Conservation (phyloP, 1,139 yeast genomes). For the Blastobotrys serpentis region DNA sequence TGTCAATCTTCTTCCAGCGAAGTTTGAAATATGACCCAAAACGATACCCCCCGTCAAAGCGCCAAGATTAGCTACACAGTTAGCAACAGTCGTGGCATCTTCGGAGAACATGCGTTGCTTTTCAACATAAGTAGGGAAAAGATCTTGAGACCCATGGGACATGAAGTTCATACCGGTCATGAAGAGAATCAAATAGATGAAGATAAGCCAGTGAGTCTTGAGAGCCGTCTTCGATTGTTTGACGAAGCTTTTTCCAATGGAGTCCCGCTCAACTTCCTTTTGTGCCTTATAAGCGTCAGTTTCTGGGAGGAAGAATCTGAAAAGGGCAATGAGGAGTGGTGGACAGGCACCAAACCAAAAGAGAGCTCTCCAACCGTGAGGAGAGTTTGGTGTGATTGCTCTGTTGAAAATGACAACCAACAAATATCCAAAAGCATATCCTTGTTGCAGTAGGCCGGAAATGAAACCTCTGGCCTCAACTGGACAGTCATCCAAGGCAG, state of each 20-base stretch:
- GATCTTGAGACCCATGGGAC: conserved; percentile 74
- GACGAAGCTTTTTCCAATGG: conserved; percentile 28
- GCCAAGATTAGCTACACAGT: conserved; percentile 68
- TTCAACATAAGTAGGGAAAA: conserved; percentile 63
- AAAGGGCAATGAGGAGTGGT: conserved; percentile 54
- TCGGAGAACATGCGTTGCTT: conserved; percentile 51
- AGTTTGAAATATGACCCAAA: conserved; percentile 60
- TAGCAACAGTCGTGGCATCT: conserved; percentile 62
- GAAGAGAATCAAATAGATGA: conserved; percentile 52
- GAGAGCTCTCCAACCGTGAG: conserved; percentile 69
- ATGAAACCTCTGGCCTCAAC: conserved; percentile 55
- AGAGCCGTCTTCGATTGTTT: conserved; percentile 33
- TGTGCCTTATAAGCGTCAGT: conserved; percentile 52
- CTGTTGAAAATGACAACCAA: conserved; percentile 64
- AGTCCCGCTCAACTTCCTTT: conserved; percentile 28
- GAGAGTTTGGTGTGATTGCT: conserved; percentile 52
- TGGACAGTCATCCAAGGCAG: conserved; percentile 71
- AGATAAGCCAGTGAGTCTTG: conserved; percentile 40
- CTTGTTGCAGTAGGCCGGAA: conserved; percentile 69
- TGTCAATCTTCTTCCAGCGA: conserved; percentile 59
- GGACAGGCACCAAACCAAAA: conserved; percentile 81
- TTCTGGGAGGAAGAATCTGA: conserved; percentile 59
- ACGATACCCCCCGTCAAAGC: conserved; percentile 65
- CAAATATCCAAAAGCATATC: conserved; percentile 69
- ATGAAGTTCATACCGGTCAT: conserved; percentile 68